phyloP scores from a whole-genome alignment of 257 asterid species.

The Coffea eugenioides region DNA sequence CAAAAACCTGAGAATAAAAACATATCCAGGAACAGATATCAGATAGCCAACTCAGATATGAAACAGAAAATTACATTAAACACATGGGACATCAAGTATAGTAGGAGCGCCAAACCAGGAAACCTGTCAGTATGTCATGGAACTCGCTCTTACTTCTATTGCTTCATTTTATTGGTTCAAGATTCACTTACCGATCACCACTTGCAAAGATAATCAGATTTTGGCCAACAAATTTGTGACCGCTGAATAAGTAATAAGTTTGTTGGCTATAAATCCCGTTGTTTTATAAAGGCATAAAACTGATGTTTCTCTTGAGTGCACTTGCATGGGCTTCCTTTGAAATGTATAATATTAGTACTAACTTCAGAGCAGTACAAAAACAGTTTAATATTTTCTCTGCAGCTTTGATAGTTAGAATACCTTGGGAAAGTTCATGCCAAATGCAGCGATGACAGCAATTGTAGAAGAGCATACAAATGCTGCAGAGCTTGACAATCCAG shows the following conservation, averaged over 20 bases:
- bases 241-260: not conserved
- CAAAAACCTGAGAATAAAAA: not conserved
- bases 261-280: not conserved
- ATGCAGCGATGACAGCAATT: constrained; percentile 84
- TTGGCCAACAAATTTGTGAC: not conserved
- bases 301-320: not conserved
- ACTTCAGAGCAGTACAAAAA: not conserved
- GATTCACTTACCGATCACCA: not conserved
- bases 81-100: not conserved
- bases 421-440: constrained; percentile 66
- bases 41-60: not conserved
- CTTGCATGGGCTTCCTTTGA: not conserved
- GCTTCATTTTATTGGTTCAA: not conserved
- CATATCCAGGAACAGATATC: not conserved
- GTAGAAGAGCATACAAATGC: constrained; percentile 97
- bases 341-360: no score
- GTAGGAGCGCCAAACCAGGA: not conserved
- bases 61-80: not conserved
- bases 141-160: not conserved
- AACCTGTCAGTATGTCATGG: not conserved
- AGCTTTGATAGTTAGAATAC: constrained; percentile 25
- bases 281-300: not conserved
- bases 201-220: not conserved
- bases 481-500: constrained; percentile 98
- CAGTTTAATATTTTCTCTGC: not conserved